Evolutionary conservation across 495 filamentous ascomycete species (phyloP), one percentile per base, ranked within the genome.

Genomic region (Talaromyces proteolyticus): DNA sequence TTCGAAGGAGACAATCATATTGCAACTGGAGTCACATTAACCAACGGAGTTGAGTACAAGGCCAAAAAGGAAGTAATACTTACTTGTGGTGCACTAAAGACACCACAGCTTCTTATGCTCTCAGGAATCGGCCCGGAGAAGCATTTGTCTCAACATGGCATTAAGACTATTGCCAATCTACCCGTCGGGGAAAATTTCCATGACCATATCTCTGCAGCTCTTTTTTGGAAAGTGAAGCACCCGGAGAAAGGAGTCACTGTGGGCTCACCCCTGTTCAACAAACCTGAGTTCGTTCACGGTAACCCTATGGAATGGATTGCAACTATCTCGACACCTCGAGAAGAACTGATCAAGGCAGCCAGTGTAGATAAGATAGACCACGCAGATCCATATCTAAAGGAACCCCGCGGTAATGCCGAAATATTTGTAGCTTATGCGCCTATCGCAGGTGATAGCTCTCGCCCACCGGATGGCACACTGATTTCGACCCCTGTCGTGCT

Each of bases 151-250:
- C 41, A 57, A 37, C 62, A 62, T 37, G 52, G 46, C 17, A 63
- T 70, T 20, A 29, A 48, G 1, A 39, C 50, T 11, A 21, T 57
- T 17, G 44, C 57, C 7, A 51, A 69, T 43, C 50, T 78, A 1
- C 67, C 65, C 11, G 55, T 61, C 22, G 75, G 75, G 21, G 61
- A 69, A 11, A 67, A 74, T 21, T 67, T 71, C 39, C 65, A 70
- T 6, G 73, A 73, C 6, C 69, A 73, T 54, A 58, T 78, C 2
- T 63, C 77, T 19, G 69, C 73, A 62, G 63, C 73, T 78, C 22
- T 72, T 72, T 8, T 59, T 57, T 66, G 66, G 67, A 66, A 66
- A 42, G 47, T 72, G 3, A 57, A 57, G 21, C 50, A 66, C 25
- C 66, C 65, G 3, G 60, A 69, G 7, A 42, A 50, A 16, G 67